Evolutionary conservation across 2,329 filamentous ascomycete genomes (phyloP), one percentile per base, ranked within the genome.

Genomic region (Achaetomium macrosporum): DNA sequence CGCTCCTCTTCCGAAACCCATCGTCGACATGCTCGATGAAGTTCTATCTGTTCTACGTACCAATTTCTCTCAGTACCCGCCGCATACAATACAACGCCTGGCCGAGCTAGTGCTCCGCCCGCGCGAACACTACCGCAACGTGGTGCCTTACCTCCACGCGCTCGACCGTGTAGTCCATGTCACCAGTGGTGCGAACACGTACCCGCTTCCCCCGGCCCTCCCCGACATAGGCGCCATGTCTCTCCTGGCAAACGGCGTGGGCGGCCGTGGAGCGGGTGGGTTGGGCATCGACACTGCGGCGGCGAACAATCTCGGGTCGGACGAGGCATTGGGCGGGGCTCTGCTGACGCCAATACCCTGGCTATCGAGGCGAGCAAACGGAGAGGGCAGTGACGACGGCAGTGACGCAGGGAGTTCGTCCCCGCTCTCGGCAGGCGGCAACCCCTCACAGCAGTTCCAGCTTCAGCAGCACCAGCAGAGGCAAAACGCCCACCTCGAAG

Each of bases 311-410:
- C 73, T 92, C 7, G 91, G 90, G 2, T 90, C 87, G 45, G 92
- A 97, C 63, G 92, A 96, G 67, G 87, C 86, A 12, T 74, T 97
- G 1, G 92, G 92, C 19, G 93, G 93, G 7, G 93, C 93, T 0
- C 76, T 96, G 16, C 76, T 99, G 46, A 97, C 92, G 1, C 93
- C 92, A 0, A 97, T 99, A 53, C 88, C 91, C 0, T 99, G 93
- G 93, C 73, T 97, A 47, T 60, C 67, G 17, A 76, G 71, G 25
- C 69, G 73, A 39, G 60, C 64, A 5, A 65, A 64, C 10, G 66
- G 66, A 11, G 59, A 55, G 30, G 58, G 57, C 8, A 61, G 60
- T 12, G 61, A 60, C 13, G 56, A 45, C 12, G 60, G 55, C 41
- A 56, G 56, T 33, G 60, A 61, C 16, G 51, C 42, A 1, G 60